Base-by-base conservation (phyloP, 352 stramenopile species). In the Phytophthora cactorum region DNA sequence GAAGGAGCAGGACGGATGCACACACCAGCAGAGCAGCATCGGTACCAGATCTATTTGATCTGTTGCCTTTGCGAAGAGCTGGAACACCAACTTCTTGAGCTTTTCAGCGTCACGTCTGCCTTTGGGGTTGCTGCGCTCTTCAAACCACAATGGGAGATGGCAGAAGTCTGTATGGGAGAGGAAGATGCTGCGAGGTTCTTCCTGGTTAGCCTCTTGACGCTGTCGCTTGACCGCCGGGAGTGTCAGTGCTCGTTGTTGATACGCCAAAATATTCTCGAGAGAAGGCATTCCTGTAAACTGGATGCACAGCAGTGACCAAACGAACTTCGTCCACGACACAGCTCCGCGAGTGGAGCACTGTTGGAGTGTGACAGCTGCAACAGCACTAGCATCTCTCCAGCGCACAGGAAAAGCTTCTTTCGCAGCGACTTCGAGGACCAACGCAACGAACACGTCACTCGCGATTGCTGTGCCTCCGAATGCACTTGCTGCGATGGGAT, bases 61-160 rank as follows among this genome's bases (percentile, higher is more conserved):
- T 50, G 38, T 3, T 14, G 31, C 22, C 1, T 27, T 25, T 28
- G 31, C 25, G 47, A 84, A 82, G 11, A 90, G 68, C 17, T 62
- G 47, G n/a, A 82, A 79, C 8, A 81, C 28, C n/a, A 88, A 36
- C 2, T 63, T 61, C 62, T 75, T 81, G 27, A 76, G 14, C 6
- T 63, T 62, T 25, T 41, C 43, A 2, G 54, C 15, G 4, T 65
- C 36, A 15, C 44, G 50, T 1, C n/a, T 31, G 28, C 38, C 31
- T 41, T 45, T 29, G 5, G 2, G 15, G 8, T 31, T 29, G 29
- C 3, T 31, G 34, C 34, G 45, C 2, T 53, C 22, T 17, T 85
- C 70, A 55, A 84, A 87, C 80, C 82, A 89, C 27, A 86, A 52
- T 11, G 70, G 78, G 1, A 86, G 51, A 1, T 64, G 52, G 17